Percentiles rank a stretch among this genome's conserved stretches.
Conservation (phyloP, 441 rosid genomes). For the Gossypium trilobum region DNA sequence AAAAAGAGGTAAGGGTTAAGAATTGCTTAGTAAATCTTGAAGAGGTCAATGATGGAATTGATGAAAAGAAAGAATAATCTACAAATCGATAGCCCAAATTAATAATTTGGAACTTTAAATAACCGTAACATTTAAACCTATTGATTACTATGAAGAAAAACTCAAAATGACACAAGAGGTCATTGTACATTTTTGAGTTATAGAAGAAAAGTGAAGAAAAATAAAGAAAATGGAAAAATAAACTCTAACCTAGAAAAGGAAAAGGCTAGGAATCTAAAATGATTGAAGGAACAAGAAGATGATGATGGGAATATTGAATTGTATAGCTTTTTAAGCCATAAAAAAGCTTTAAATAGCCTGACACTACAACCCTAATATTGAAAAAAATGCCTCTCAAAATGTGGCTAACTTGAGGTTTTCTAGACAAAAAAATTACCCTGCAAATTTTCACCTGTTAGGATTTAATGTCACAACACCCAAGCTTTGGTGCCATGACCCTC, state of each 20-base stretch:
- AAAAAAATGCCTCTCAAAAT: no score
- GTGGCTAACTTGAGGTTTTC: neutral
- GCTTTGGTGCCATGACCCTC: neutral
- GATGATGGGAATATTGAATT: neutral
- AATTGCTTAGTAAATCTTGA: neutral
- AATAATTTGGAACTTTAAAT: no score
- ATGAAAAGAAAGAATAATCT: neutral
- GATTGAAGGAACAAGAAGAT: neutral
- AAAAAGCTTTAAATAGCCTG: no score
- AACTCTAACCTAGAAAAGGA: neutral
- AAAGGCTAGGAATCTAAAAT: neutral
- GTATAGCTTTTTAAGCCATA: neutral
- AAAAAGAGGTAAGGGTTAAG: neutral
- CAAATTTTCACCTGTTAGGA: neutral
- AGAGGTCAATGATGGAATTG: neutral
- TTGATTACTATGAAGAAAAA: neutral
- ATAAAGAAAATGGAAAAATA: neutral
- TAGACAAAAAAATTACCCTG: neutral
- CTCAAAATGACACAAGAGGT: neutral
- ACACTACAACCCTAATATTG: no score
- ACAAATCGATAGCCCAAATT: neutral
- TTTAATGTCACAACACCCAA: neutral
- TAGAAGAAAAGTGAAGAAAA: neutral
- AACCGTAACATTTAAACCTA: no score
- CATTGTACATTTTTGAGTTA: neutral